Evolutionary conservation across 176 grass and related monocot genomes (phyloP).

Genomic region (Thalia dealbata): DNA sequence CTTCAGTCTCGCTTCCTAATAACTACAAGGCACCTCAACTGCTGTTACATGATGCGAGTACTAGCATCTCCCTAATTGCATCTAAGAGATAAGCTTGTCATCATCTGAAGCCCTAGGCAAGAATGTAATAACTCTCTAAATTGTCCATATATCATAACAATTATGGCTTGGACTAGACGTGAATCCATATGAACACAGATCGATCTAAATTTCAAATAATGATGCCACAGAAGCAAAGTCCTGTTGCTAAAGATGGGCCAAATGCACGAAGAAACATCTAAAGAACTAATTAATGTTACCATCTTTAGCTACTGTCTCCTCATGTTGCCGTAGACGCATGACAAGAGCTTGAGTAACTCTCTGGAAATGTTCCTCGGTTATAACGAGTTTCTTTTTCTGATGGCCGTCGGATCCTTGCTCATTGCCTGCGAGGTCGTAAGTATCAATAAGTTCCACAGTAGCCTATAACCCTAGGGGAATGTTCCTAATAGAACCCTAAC

Average conservation of each 20-base stretch:
- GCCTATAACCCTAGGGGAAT: slow-evolving; percentile 12
- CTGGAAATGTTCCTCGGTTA: slow-evolving; percentile 96
- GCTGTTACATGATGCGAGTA: too few relatives aligned
- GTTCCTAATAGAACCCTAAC: slow-evolving; percentile 19
- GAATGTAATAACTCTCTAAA: neutral
- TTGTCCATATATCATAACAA: neutral
- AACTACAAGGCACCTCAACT: too few relatives aligned
- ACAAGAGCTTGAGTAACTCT: slow-evolving; percentile 85
- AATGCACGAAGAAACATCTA: neutral
- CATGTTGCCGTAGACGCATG: slow-evolving; percentile 69
- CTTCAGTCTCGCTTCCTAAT: too few relatives aligned
- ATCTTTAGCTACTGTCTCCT: slow-evolving; percentile 60
- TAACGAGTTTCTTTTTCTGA: slow-evolving; percentile 77
- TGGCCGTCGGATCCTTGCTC: slow-evolving; percentile 27
- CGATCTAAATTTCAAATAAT: too few relatives aligned
- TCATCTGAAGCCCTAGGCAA: too few relatives aligned
- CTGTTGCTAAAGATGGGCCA: neutral
- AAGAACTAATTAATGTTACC: slow-evolving; percentile 39
- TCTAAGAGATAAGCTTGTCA: too few relatives aligned
- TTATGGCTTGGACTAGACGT: neutral
- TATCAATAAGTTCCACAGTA: neutral
- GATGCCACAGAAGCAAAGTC: too few relatives aligned
- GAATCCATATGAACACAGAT: too few relatives aligned
- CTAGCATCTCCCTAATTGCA: too few relatives aligned
- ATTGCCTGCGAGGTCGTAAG: slow-evolving; percentile 24